These are phyloP conservation scores for Candida mesenterica DNA, from an alignment of 1,139 yeast species.

Conservation along the genomic window DNA sequence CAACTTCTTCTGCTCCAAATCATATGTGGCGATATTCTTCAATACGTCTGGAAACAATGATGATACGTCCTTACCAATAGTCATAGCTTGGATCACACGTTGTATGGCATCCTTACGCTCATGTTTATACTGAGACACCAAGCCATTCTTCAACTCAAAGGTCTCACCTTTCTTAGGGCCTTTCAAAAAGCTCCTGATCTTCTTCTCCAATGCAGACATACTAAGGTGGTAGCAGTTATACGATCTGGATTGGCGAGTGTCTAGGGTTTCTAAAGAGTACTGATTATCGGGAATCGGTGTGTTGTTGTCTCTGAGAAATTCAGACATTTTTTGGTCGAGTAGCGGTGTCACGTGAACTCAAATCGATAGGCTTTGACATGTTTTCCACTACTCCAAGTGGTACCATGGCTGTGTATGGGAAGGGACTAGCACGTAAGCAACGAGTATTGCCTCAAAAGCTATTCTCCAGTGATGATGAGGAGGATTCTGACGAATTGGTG, in stretches of 20 bases:
- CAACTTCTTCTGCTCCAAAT: constrained; percentile 92
- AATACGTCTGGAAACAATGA: constrained; percentile 92
- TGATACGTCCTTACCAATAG: constrained; percentile 97
- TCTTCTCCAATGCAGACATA: constrained; percentile 43
- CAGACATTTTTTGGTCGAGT: too few relatives aligned
- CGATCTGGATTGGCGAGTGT: too few relatives aligned
- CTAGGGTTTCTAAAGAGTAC: too few relatives aligned
- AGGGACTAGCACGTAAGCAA: neutral
- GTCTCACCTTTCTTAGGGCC: constrained; percentile 70
- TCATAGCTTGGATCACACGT: constrained; percentile 97
- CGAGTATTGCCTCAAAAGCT: neutral
- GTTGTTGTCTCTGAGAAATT: neutral
- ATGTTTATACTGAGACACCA: constrained; percentile 91
- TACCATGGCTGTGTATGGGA: neutral
- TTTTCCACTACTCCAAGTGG: too few relatives aligned
- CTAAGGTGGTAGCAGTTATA: too few relatives aligned
- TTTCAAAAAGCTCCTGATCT: constrained; percentile 42
- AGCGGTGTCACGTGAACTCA: too few relatives aligned
- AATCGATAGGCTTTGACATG: too few relatives aligned
- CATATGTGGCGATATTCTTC: constrained; percentile 96
- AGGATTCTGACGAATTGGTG: neutral
- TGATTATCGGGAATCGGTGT: neutral
- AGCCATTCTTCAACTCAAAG: constrained; percentile 81
- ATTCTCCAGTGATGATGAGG: neutral
- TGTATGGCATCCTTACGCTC: constrained; percentile 97